These are phyloP conservation scores for Trichoderma sp. DNA, from an alignment of 2,329 filamentous ascomycete species.

Conservation along the genomic window DNA sequence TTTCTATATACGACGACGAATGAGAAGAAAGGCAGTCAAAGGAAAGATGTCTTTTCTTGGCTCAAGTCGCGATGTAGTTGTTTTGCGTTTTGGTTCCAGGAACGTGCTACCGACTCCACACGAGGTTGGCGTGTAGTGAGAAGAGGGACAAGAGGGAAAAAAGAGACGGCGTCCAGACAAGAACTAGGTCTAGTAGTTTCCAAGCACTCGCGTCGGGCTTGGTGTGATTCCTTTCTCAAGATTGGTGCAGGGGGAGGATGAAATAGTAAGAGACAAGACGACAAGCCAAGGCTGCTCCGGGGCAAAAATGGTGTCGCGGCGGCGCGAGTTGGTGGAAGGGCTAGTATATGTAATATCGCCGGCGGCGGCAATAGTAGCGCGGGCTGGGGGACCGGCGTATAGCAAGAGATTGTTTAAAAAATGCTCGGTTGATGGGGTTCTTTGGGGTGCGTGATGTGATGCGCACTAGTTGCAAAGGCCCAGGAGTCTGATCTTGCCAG, in stretches of 20 bases:
- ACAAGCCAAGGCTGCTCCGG: slow-evolving; percentile 34
- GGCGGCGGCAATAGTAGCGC: slow-evolving; percentile 43
- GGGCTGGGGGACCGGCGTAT: slow-evolving; percentile 29
- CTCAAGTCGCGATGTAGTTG: slow-evolving; percentile 40
- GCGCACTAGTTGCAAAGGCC: slow-evolving; percentile 28
- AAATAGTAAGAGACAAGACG: slow-evolving; percentile 27
- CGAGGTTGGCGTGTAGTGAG: slow-evolving; percentile 32
- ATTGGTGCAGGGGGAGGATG: slow-evolving; percentile 34
- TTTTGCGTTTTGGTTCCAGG: slow-evolving; percentile 42
- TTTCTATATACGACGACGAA: background rate
- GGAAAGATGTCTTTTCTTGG: slow-evolving; percentile 34
- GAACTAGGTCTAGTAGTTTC: slow-evolving; percentile 37
- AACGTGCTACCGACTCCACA: slow-evolving; percentile 43
- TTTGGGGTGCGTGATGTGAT: slow-evolving; percentile 27
- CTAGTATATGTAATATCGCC: slow-evolving; percentile 41
- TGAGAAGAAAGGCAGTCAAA: slow-evolving; percentile 28
- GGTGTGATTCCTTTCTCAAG: slow-evolving; percentile 36
- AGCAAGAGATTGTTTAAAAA: slow-evolving; percentile 24
- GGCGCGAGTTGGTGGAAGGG: slow-evolving; percentile 33
- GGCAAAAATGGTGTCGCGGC: slow-evolving; percentile 38
- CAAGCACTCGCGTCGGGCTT: slow-evolving; percentile 39
- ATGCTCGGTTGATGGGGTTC: slow-evolving; percentile 17
- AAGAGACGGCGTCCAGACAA: slow-evolving; percentile 39
- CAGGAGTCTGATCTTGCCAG: slow-evolving; percentile 33
- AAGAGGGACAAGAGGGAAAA: background rate